Evolutionary conservation across 768 basidiomycete genomes (phyloP), one percentile per base, ranked within the genome.

Genomic region (Hortiboletus flavorubellus): DNA sequence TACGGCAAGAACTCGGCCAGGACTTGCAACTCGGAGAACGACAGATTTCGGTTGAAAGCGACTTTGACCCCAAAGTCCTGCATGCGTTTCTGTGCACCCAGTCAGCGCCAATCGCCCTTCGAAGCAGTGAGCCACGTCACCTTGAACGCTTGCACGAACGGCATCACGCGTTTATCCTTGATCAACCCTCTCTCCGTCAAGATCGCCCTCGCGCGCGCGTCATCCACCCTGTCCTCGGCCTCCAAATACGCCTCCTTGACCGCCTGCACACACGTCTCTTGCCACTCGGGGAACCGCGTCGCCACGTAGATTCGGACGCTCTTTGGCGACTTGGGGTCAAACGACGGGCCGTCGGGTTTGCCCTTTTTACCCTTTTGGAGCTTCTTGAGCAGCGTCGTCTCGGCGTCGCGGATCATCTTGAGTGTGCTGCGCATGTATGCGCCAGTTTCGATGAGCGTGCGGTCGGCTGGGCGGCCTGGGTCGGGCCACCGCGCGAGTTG

Each of bases 91-190:
- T 93, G 65, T 34, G 31, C 26, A 49, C 26, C 6, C 43, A n/a
- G 12, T 54, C 51, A 66, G 39, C 23, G 39, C 9, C 48, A 35
- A 2, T 41, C 30, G 10, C 44, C 21, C 18, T 8, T 16, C 34
- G 3, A 44, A 45, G 29, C 53, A 40, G 18, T 12, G 1, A 40
- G 16, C 26, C 8, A 61, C 78, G 37, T 42, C 49, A 94, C 96
- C 86, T 97, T 95, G 85, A 98, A 90, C 31, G 79, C 75, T 55
- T 96, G 91, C 44, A 94, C 83, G 74, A 96, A 98, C 7, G 95
- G 95, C 96, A 98, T 98, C 40, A 81, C 81, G 41, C 86, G 83
- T 78, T 98, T 98, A 75, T 98, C 93, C 80, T 97, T 98, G 74
- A 94, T 86, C 69, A 98, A 68, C 5, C 91, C 93, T 21, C 77